Evolutionary conservation across 768 basidiomycete species (phyloP).

Genomic region (Termitomyces eurrhizus): DNA sequence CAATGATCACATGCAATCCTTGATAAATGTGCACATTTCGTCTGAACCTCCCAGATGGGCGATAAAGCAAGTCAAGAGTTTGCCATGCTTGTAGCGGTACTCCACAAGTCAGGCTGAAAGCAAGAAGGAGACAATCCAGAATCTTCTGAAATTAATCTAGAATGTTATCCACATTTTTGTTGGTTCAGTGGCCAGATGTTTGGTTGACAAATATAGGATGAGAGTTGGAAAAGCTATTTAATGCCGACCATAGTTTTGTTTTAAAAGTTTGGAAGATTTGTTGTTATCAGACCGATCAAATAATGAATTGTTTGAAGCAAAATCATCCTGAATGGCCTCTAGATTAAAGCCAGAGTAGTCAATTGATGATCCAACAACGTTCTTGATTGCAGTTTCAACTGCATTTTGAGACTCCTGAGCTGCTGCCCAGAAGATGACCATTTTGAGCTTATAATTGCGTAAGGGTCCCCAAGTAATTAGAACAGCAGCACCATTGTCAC

Average conservation of each 20-base stretch:
- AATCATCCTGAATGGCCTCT: background rate
- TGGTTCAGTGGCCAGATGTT: background rate
- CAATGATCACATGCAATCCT: background rate
- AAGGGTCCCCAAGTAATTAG: too few relatives aligned
- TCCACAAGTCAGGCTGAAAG: background rate
- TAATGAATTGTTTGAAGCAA: background rate
- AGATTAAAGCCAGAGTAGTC: background rate
- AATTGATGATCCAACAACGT: background rate
- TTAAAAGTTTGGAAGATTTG: background rate
- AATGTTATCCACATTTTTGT: background rate
- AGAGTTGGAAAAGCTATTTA: background rate
- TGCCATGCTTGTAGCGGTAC: background rate
- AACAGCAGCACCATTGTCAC: background rate
- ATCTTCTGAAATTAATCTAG: background rate
- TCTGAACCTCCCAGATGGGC: background rate
- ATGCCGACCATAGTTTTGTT: background rate
- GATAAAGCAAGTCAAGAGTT: background rate
- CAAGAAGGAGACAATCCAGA: background rate
- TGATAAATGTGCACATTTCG: background rate
- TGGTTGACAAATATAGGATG: background rate
- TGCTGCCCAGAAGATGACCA: background rate
- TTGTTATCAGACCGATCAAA: background rate
- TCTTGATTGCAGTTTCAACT: background rate
- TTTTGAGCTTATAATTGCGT: background rate
- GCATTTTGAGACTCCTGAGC: background rate